A percentile compares a stretch with the other conserved stretches of the same genome.
Evolutionary conservation across 2,329 filamentous ascomycete genomes (phyloP).

Genomic region (Aureobasidium lini): DNA sequence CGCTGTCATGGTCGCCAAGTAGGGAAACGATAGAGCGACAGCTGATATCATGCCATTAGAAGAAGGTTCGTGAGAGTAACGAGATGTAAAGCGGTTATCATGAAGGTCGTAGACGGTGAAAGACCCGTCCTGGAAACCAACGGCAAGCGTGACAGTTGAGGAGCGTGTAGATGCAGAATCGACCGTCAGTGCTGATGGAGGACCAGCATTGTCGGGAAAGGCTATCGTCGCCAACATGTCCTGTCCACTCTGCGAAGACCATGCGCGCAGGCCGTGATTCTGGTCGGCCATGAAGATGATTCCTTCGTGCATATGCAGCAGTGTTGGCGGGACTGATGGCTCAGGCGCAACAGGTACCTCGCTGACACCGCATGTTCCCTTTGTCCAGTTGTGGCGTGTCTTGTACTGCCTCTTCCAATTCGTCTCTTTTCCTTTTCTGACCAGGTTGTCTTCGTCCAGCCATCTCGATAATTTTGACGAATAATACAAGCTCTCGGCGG

Average conservation of each 20-base stretch:
- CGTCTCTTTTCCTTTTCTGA: slow-evolving; percentile 44
- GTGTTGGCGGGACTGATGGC: slow-evolving; percentile 49
- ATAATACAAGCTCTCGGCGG: slow-evolving; percentile 38
- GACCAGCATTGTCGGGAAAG: neutral
- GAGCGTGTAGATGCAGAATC: slow-evolving; percentile 36
- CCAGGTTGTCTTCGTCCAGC: slow-evolving; percentile 53
- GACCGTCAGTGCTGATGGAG: slow-evolving; percentile 59
- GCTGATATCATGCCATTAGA: slow-evolving; percentile 60
- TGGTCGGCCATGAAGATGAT: slow-evolving; percentile 70
- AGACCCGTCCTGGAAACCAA: slow-evolving; percentile 66
- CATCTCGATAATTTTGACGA: slow-evolving; percentile 52
- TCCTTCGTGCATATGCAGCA: slow-evolving; percentile 72
- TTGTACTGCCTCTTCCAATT: slow-evolving; percentile 89
- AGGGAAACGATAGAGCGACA: slow-evolving; percentile 66
- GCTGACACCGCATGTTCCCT: slow-evolving; percentile 70
- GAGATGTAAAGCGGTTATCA: slow-evolving; percentile 37
- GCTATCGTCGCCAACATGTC: slow-evolving; percentile 49
- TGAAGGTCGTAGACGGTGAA: slow-evolving; percentile 63
- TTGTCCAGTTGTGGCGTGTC: slow-evolving; percentile 83
- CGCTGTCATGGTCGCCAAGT: slow-evolving; percentile 69
- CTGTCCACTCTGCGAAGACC: slow-evolving; percentile 57
- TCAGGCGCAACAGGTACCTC: slow-evolving; percentile 59
- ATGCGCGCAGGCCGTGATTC: slow-evolving; percentile 64
- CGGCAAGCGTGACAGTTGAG: slow-evolving; percentile 37
- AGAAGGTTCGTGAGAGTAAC: slow-evolving; percentile 55